Base-by-base conservation (phyloP, 2,329 filamentous ascomycete genomes). In the Fonsecaea pugnacius region DNA sequence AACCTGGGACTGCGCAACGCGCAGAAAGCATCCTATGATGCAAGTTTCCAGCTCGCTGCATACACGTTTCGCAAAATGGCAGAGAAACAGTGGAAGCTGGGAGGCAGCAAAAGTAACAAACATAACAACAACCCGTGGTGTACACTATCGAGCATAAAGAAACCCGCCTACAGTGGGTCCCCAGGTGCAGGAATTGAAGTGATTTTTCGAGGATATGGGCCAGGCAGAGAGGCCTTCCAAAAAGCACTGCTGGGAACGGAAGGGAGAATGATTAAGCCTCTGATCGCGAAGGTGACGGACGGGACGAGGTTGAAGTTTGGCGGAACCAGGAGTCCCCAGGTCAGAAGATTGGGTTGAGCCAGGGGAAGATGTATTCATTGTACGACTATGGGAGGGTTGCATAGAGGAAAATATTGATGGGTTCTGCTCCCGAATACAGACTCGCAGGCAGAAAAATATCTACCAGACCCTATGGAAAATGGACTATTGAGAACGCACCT, bases 231-330 rank as follows among this genome's bases (percentile, higher is more conserved):
- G 73, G 95, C 95, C 1, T 90, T 92, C 59, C 88, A 88, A 60
- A 99, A 98, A 84, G 91, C 93, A 5, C 79, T 99, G 64, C 80
- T 99, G 77, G 93, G 94, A 38, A 88, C 84, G 24, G 94, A 99
- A 77, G 95, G 95, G 63, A 88, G 86, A 74, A 77, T 87, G 72
- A 78, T 98, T 70, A 86, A 92, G 70, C 81, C 84, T 35, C 87
- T 90, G 80, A 90, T 99, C 70, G 82, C 87, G 48, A 88, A 88
- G 71, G 90, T 99, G 66, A 88, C 91, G 35, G 95, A 99, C 79
- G 84, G 87, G 46, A 98, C 94, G 61, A 90, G 90, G 73, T 78
- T 98, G 78, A 99, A 99, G 83, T 96, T 98, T 83, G 95, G 93
- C 79, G 96, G 95, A 74, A 91, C 91, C 43, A 91, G 93, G 78